Percentiles rank a stretch among this genome's conserved stretches.
These are phyloP conservation scores for Rhododendron molle DNA, from an alignment of 148 eudicot species.

Conservation along the genomic window DNA sequence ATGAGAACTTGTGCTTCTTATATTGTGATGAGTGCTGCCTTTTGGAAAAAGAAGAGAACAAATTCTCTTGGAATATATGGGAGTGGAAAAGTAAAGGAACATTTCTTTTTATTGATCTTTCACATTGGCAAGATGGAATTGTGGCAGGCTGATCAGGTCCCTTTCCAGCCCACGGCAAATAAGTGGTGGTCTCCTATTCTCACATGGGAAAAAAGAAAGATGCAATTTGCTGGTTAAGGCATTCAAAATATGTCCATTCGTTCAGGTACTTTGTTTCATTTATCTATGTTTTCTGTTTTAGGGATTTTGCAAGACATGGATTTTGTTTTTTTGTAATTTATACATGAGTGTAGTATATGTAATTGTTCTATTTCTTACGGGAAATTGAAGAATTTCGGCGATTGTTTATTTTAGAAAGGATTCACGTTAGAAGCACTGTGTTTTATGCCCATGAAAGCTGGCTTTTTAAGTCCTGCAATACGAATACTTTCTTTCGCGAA, in stretches of 20 bases:
- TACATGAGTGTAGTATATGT: no score
- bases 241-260: background rate
- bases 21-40: slow-evolving; percentile 17
- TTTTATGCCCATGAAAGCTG: background rate
- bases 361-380: no score
- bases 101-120: slow-evolving; percentile 15
- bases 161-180: slow-evolving; percentile 1
- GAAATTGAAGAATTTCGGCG: no score
- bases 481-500: background rate
- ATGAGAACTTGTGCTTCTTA: slow-evolving; percentile 13
- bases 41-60: slow-evolving; percentile 33
- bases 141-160: slow-evolving; percentile 5
- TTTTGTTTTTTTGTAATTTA: no score
- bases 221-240: background rate
- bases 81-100: slow-evolving; percentile 37
- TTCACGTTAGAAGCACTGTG: background rate
- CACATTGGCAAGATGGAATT: slow-evolving; percentile 1
- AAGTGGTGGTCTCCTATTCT: slow-evolving; percentile 1
- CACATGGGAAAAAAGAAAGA: background rate
- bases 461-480: background rate
- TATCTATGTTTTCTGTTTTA: background rate
- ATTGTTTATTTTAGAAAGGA: no score
- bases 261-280: background rate
- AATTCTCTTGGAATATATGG: slow-evolving; percentile 45
- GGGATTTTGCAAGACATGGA: background rate